These are phyloP conservation scores for Quercus ilex DNA, from an alignment of 306 rosid genomes.

Conservation along the genomic window DNA sequence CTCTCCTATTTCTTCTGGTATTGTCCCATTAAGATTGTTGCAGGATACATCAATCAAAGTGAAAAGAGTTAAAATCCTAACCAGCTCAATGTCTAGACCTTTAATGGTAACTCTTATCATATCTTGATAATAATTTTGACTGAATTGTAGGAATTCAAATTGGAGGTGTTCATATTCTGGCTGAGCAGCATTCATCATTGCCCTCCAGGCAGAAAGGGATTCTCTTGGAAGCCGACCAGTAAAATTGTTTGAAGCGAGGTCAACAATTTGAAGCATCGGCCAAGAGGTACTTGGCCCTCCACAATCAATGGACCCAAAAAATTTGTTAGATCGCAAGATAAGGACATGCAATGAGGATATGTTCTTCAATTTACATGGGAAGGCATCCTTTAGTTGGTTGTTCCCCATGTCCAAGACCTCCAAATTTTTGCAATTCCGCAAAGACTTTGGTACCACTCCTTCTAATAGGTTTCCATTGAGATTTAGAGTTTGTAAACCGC, in stretches of 20 bases:
- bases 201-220: not conserved
- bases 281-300: not conserved
- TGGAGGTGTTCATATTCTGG: not conserved
- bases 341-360: constrained; percentile 25
- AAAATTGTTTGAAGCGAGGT: constrained; percentile 13
- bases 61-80: constrained; percentile 28
- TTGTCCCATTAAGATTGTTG: constrained; percentile 26
- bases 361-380: constrained; percentile 15
- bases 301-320: constrained; percentile 1
- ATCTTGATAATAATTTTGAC: constrained; percentile 15
- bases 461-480: constrained; percentile 19
- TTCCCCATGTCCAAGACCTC: constrained; percentile 41
- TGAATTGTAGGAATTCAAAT: too few relatives aligned
- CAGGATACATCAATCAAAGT: constrained; percentile 29
- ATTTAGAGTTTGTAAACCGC: constrained; percentile 26
- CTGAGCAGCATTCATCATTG: constrained; percentile 14
- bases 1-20: constrained; percentile 15
- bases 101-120: constrained; percentile 22
- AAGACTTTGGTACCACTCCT: constrained; percentile 17
- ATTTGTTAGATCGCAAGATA: constrained; percentile 29
- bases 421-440: not conserved
- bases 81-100: constrained; percentile 21
- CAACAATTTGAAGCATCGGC: constrained; percentile 38
- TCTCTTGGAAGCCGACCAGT: not conserved
- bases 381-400: constrained; percentile 4